Base-by-base conservation (phyloP, 75 land plant genomes). In the Cryptomeria japonica region DNA sequence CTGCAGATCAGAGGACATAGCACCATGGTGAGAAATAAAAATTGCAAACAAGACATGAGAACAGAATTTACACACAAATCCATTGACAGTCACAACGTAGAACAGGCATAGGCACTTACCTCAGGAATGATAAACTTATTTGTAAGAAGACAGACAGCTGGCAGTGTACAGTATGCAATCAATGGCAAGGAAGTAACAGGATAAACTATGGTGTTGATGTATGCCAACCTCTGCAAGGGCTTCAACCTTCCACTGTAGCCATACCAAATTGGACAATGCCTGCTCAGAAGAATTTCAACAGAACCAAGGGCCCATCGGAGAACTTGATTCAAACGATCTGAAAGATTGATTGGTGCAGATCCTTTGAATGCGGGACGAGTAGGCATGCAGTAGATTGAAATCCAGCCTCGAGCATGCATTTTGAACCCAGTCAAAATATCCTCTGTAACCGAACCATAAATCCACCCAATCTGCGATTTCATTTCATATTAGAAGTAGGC, bases 221-320 rank as follows among this genome's bases (percentile, higher is more conserved):
- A 96, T 19, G 97, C 97, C 41, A 96, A 34, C 87, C 97, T 95
- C 91, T 96, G 93, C 92, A 96, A 90, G 41, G 89, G 80, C 87
- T 88, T 93, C 87, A 96, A 86, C 79, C 94, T 91, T 51, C 97
- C 97, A 85, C 88, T 91, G 90, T 96, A 96, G 34, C 96, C 97
- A 90, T 96, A 96, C 97, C 97, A 96, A 47, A 96, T 93, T 19
- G 97, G 97, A 58, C 97, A 96, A 96, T 96, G 97, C 88, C 97
- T 87, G 84, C 97, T 96, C 44, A 96, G 91, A 75, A 96, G 61
- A 91, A 96, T 96, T 83, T 96, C 97, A 88, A 96, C 89, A 5
- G 97, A 96, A 36, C 97, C 97, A 56, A 96, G 88, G 34, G 97
- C 97, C 97, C 97, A 96, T 82, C 97, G 94, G 56, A 96, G 93